Evolutionary conservation across 129 eudicot species (phyloP).

Genomic region (Arctium minus): DNA sequence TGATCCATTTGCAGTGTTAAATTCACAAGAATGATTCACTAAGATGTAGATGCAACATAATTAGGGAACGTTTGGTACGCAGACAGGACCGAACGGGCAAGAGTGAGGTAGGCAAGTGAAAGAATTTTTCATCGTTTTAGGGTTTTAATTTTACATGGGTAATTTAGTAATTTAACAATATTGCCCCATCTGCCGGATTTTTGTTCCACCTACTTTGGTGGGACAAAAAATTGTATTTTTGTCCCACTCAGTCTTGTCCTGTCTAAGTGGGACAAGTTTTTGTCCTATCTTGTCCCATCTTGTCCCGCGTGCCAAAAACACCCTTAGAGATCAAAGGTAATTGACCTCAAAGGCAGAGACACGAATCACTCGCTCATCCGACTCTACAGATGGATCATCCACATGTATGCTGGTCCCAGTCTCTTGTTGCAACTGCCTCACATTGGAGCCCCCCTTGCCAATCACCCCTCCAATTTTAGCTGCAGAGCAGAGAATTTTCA

Average conservation of each 20-base stretch:
- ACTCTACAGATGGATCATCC: slow-evolving; percentile 53
- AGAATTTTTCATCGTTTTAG: too few species aligned
- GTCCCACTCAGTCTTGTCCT: too few species aligned
- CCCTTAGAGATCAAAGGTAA: neutral
- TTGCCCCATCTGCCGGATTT: too few species aligned
- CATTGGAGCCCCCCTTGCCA: slow-evolving; percentile 69
- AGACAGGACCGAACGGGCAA: too few species aligned
- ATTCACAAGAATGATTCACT: neutral
- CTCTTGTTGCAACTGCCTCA: slow-evolving; percentile 63
- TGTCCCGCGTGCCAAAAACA: neutral
- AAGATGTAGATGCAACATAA: neutral
- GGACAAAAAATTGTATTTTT: too few species aligned
- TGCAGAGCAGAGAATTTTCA: slow-evolving; percentile 72
- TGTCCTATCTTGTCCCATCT: neutral
- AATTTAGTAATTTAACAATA: too few species aligned
- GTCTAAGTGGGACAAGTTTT: too few species aligned
- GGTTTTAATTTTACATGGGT: too few species aligned
- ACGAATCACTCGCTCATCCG: slow-evolving; percentile 71
- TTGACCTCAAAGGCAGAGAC: slow-evolving; percentile 80
- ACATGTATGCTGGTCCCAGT: slow-evolving; percentile 77
- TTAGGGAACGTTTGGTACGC: neutral
- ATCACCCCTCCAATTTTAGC: slow-evolving; percentile 76
- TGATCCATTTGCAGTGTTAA: neutral
- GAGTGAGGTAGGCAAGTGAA: too few species aligned
- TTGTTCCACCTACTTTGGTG: too few species aligned